These are phyloP conservation scores for Paecilomyces dactylethromorphus DNA, from an alignment of 2,329 filamentous ascomycete species.

Conservation along the genomic window DNA sequence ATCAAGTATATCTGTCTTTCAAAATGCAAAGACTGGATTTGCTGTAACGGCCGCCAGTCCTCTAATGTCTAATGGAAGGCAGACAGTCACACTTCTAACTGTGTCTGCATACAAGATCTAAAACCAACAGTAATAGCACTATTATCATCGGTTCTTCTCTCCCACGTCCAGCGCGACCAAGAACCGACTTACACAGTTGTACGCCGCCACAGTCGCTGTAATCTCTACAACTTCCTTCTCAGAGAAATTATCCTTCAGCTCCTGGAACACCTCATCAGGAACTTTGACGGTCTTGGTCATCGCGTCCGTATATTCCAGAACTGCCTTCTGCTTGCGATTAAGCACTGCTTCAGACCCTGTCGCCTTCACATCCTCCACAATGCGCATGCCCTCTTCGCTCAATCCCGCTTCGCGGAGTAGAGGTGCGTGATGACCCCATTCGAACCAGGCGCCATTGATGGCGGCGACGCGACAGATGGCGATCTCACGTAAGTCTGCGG, in stretches of 20 bases:
- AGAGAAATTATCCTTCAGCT: constrained; percentile 54
- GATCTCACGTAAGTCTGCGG: constrained; percentile 59
- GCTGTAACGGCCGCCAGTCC: too few relatives aligned
- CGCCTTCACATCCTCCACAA: constrained; percentile 24
- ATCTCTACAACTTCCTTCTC: constrained; percentile 75
- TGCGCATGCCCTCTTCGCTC: constrained; percentile 36
- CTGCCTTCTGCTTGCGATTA: constrained; percentile 58
- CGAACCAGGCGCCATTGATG: constrained; percentile 76
- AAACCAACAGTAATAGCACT: background rate
- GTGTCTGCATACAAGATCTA: background rate
- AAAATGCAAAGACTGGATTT: too few relatives aligned
- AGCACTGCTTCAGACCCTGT: constrained; percentile 33
- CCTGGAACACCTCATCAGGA: constrained; percentile 59
- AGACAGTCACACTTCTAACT: too few relatives aligned
- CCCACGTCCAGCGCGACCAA: constrained; percentile 69
- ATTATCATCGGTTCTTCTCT: constrained; percentile 28
- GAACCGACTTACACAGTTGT: constrained; percentile 81
- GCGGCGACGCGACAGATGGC: constrained; percentile 76
- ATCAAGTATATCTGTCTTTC: too few relatives aligned
- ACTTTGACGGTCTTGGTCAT: constrained; percentile 74
- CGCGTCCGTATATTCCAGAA: constrained; percentile 69
- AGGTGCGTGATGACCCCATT: constrained; percentile 75
- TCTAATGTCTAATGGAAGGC: too few relatives aligned
- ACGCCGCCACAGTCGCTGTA: constrained; percentile 69
- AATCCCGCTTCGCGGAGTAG: constrained; percentile 58